Percentiles rank a stretch among this genome's conserved stretches.
Evolutionary conservation across 202 grass and related monocot genomes (phyloP).

Genomic region (Zizania palustris): DNA sequence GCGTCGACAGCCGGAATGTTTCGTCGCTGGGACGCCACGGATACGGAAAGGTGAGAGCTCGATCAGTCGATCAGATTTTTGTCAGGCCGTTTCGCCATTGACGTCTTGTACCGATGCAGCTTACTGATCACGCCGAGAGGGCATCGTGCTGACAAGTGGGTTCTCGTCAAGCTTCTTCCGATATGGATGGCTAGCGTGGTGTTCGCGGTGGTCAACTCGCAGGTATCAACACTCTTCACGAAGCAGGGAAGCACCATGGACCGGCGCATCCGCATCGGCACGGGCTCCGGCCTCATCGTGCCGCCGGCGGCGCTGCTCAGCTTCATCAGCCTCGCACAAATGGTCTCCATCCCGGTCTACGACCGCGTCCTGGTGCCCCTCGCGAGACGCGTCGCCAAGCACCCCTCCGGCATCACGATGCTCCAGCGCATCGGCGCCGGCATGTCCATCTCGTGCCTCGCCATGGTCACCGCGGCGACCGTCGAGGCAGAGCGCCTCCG

Average conservation of each 20-base stretch:
- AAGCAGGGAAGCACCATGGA: conserved; percentile 45
- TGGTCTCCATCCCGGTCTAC: conserved; percentile 52
- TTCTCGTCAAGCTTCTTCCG: conserved; percentile 39
- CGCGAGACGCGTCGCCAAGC: conserved; percentile 23
- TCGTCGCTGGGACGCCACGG: neutral
- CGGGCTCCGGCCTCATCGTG: conserved; percentile 3
- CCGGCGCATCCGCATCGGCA: conserved; percentile 34
- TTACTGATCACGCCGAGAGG: neutral
- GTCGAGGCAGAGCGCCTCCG: conserved; percentile 48
- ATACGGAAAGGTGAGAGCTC: neutral
- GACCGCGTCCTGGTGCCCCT: conserved; percentile 58
- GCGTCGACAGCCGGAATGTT: neutral
- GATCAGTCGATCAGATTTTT: neutral
- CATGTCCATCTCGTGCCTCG: conserved; percentile 30
- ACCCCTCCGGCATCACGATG: conserved; percentile 46
- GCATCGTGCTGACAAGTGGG: conserved; percentile 24
- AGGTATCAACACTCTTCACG: conserved; percentile 40
- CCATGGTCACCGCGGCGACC: conserved; percentile 55
- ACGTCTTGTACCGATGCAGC: neutral
- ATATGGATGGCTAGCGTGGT: conserved; percentile 48
- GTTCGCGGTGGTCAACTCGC: conserved; percentile 25
- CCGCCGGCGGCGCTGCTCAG: conserved; percentile 44
- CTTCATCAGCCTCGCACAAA: conserved; percentile 41
- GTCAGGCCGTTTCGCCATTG: neutral
- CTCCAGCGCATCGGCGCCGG: conserved; percentile 57